phyloP scores from a whole-genome alignment of 139 green algal genomes.

The Yamagishiella unicocca region DNA sequence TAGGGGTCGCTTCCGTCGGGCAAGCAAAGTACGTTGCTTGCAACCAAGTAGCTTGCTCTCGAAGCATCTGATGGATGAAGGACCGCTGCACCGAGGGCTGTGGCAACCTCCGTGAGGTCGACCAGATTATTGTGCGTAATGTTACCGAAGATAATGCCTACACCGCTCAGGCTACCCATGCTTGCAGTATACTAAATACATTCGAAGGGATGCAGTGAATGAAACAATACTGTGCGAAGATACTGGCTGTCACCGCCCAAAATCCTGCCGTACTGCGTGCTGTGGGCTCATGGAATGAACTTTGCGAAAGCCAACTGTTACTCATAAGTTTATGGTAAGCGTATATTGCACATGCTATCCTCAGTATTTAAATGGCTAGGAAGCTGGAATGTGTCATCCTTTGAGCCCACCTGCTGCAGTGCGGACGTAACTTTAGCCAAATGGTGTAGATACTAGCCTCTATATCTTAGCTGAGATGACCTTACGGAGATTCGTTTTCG shows the following conservation, averaged over 20 bases:
- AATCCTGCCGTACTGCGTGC: too few relatives aligned
- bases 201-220: background rate
- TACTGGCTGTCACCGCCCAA: background rate
- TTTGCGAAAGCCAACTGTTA: too few relatives aligned
- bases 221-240: background rate
- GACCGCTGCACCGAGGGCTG: background rate
- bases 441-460: too few relatives aligned
- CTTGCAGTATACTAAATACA: background rate
- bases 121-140: background rate
- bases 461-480: too few relatives aligned
- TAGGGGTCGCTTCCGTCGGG: conserved; percentile 25
- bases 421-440: too few relatives aligned
- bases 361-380: too few relatives aligned
- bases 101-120: background rate
- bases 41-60: background rate
- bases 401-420: too few relatives aligned
- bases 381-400: too few relatives aligned
- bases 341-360: too few relatives aligned
- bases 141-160: conserved; percentile 22
- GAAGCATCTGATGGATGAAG: background rate
- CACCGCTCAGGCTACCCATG: background rate
- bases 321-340: too few relatives aligned
- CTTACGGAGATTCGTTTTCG: too few relatives aligned
- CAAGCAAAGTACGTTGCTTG: background rate
- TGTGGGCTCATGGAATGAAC: too few relatives aligned